Conservation (phyloP, 2,329 filamentous ascomycete species). For the Beauveria brongniartii region DNA sequence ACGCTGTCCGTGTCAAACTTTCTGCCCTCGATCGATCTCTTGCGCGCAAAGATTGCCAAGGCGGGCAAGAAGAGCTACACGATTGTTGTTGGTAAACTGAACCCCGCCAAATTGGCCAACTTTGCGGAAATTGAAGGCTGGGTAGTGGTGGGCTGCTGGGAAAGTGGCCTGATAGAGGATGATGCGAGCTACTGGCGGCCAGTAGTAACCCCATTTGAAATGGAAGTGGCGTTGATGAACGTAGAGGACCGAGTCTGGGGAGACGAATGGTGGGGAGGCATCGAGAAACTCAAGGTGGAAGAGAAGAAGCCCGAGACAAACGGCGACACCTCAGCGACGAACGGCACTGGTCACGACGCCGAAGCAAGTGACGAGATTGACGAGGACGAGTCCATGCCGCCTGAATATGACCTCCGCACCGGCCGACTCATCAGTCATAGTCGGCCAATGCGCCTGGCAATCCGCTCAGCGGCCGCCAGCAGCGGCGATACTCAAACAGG, state of each 20-base stretch:
- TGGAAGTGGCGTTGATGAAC: conserved; percentile 65
- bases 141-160: conserved; percentile 98
- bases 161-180: conserved; percentile 85
- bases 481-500: conserved; percentile 14
- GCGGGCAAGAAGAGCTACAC: conserved; percentile 94
- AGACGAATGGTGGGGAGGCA: conserved; percentile 81
- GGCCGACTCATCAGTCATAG: conserved; percentile 74
- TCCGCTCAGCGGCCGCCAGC: background rate
- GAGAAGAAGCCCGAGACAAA: conserved; percentile 14
- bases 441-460: conserved; percentile 54
- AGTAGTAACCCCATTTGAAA: conserved; percentile 90
- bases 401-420: conserved; percentile 87
- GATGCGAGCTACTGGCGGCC: conserved; percentile 75
- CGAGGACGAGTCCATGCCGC: conserved; percentile 69
- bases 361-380: conserved; percentile 34
- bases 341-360: background rate
- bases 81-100: conserved; percentile 93
- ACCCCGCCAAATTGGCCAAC: conserved; percentile 91
- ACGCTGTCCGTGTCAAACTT: conserved; percentile 91
- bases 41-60: conserved; percentile 62
- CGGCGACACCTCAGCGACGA: conserved; percentile 16
- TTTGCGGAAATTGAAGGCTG: conserved; percentile 93
- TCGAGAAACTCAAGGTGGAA: conserved; percentile 43
- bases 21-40: conserved; percentile 65
- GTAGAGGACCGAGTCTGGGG: conserved; percentile 79